Evolutionary conservation across 75 land plant species (phyloP), one percentile per base, ranked within the genome.

Genomic region (Ceratopteris richardii): DNA sequence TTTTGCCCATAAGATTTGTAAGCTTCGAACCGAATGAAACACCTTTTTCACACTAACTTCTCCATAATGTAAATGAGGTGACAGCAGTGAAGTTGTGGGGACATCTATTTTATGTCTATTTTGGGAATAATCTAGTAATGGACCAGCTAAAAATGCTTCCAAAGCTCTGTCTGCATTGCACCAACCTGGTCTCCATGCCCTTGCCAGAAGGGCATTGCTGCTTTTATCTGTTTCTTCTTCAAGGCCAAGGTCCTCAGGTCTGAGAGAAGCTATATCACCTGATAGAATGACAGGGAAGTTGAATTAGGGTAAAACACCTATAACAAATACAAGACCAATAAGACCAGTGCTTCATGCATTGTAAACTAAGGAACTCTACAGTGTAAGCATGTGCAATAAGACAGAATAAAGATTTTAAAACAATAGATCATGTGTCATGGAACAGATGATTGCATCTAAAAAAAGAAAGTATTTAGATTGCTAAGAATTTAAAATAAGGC

Each of bases 161-260:
- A 92, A 65, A 22, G 98, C 78, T 63, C 76, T 85, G 65, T 92
- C 88, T 21, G 95, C 98, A 67, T 74, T 82, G 59, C 80, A 77
- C 98, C 98, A 92, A 19, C 98, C 98, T 22, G 98, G 98, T 18
- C 84, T 63, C 98, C 98, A 92, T 68, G 89, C 85, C 54, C 98
- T 77, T 25, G 90, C 74, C 24, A 92, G 73, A 52, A 92, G 86
- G 26, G 98, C 95, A 69, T 92, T 92, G 75, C 98, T 92, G 56
- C 79, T 85, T 39, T 74, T 92, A 58, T 92, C 98, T 29, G 67
- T 72, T 27, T 78, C 90, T 64, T 92, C 78, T 66, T 92, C 98
- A 59, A 92, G 80, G 0, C 74, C 71, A 26, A 92, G 73, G 46
- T 61, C 65, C 31, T 88, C 90, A 12, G 80, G 72, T 11, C 76